Percentiles rank a stretch among this genome's conserved stretches.
These are phyloP conservation scores for Brettanomyces naardenensis DNA, from an alignment of 805 yeast genomes.

Conservation along the genomic window DNA sequence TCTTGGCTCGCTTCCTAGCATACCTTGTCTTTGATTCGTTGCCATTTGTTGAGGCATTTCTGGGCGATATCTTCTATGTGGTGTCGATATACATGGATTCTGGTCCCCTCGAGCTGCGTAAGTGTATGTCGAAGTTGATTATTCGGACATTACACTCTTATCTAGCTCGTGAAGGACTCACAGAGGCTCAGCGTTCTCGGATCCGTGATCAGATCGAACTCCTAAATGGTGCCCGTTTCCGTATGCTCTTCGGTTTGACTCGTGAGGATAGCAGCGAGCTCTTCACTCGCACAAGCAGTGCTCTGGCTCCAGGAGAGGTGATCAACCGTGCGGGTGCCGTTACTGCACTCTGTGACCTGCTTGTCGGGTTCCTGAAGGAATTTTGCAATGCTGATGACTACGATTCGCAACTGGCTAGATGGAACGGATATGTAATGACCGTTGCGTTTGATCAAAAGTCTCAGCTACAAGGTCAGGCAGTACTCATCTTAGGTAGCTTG, in stretches of 20 bases:
- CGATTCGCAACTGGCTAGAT: constrained; percentile 52
- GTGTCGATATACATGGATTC: constrained; percentile 53
- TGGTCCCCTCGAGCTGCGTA: constrained; percentile 48
- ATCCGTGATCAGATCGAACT: constrained; percentile 41
- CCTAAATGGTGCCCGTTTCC: constrained; percentile 55
- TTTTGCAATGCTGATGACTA: constrained; percentile 40
- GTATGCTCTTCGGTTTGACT: constrained; percentile 62
- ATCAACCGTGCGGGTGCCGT: constrained; percentile 38
- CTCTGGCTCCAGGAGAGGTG: constrained; percentile 24
- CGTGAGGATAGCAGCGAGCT: constrained; percentile 32
- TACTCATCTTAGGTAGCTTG: constrained; percentile 62
- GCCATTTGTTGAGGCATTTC: constrained; percentile 48
- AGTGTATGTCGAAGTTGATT: constrained; percentile 50
- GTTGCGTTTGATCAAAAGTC: constrained; percentile 51
- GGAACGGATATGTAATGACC: constrained; percentile 57
- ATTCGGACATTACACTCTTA: constrained; percentile 67
- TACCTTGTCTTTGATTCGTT: constrained; percentile 66
- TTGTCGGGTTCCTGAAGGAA: constrained; percentile 44
- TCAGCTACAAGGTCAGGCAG: constrained; percentile 58
- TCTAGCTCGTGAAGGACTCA: constrained; percentile 46
- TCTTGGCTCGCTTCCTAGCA: constrained; percentile 55
- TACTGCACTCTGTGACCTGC: constrained; percentile 50
- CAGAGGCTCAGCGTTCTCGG: constrained; percentile 28
- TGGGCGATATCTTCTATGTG: constrained; percentile 66
- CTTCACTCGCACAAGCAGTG: constrained; percentile 11